Base-by-base conservation (phyloP, 2,329 filamentous ascomycete species). In the Fusarium tuaranense region DNA sequence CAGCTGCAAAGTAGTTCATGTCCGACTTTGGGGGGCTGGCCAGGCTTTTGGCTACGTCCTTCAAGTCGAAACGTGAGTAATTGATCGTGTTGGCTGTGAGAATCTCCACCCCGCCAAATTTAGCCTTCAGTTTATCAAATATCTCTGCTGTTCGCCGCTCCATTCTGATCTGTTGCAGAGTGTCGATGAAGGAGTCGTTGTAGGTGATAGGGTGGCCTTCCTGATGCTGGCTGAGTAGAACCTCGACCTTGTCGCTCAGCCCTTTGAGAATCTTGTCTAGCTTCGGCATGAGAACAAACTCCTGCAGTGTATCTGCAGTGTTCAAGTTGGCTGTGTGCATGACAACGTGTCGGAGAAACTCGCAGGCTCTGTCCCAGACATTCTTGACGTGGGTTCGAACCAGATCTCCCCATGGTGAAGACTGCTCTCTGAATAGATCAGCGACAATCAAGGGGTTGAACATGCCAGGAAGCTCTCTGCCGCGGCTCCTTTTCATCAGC, bases 361-460 rank as follows among this genome's bases (percentile, higher is more conserved):
- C 25, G 5, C 44, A 20, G 10, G 74, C 71, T 4, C 70, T 70
- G 1, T 62, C 41, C 69, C 76, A 75, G 3, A 78, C 67, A 1
- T 32, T 53, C 2, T 68, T 62, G 0, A 80, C 60, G 41, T 76
- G 71, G 1, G 16, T 9, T 16, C 46, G 78, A 1, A 87, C 88
- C 30, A 90, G 84, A 0, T 66, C 34, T 48, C 84, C 79, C 92
- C 90, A 93, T 0, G 86, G 87, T 8, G 74, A 65, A 0, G 87
- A 90, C 67, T 93, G 90, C 55, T 91, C 86, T 22, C 82, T 82
- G 76, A 93, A 93, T 0, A 94, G 78, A 25, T 92, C 87, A 0
- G 83, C 82, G 0, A 93, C 85, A 12, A 93, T 82, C 63, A 90
- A 78, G 0, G 91, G 87, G 69, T 91, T 91, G 79, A 90, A 92